Evolutionary conservation across 2,329 filamentous ascomycete species (phyloP), one percentile per base, ranked within the genome.

Genomic region (Penicillium griseofulvum): DNA sequence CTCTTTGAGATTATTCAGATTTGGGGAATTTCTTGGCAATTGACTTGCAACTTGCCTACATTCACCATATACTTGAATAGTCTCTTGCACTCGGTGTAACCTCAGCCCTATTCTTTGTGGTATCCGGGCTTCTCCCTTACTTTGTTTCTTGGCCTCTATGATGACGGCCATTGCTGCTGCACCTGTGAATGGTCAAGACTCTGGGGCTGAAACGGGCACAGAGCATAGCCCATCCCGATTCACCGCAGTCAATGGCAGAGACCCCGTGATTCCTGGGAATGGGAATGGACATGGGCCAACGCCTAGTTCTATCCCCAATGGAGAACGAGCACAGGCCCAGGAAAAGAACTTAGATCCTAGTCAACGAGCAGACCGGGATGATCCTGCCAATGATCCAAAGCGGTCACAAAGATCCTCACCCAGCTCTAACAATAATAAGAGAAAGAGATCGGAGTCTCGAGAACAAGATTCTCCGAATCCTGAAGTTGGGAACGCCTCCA

Each of bases 401-500:
- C 55, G 49, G 28, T 66, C 66, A 17, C 67, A 60, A 38, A 63
- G 56, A 31, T 69, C 68, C 1, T 61, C 65, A 2, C 67, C 69
- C 12, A 49, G 29, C 54, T 59, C 41, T 43, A 60, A 61, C 60
- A 88, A 87, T 73, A 83, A 85, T 65, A 81, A 81, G 62, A 72
- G 80, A 55, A 93, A 91, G 72, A 83, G 89, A 57, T 90, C 89
- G 7, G 76, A 79, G 43, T 89, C 87, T 6, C 71, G 78, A 36
- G 86, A 86, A 53, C 71, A 62, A 67, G 58, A 55, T 62, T 58
- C 60, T 71, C 67, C 50, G 64, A 68, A 59, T 68, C 63, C 57
- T 54, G 70, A 72, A 55, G 72, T 63, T 48, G 68, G 74, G 52
- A 71, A 65, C 33, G 57, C 63, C 49, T 67, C 69, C 46, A 68